Evolutionary conservation across 495 filamentous ascomycete genomes (phyloP).

Genomic region (Penicillium waksmanii): DNA sequence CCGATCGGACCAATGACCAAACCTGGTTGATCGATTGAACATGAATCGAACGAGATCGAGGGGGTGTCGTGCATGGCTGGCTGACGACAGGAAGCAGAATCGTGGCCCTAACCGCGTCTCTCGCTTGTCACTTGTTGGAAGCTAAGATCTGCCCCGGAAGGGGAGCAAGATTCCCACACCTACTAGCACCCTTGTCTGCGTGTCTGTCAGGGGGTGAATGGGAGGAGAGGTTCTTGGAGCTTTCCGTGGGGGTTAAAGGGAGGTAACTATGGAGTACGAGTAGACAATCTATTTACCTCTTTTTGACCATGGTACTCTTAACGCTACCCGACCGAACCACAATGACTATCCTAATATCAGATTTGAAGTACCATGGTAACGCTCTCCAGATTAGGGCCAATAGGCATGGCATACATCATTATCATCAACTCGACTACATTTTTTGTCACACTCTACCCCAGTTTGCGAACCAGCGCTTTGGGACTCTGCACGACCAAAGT

Average conservation of each 20-base stretch:
- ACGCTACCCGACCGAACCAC: conserved; percentile 4
- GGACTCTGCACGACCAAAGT: conserved; percentile 12
- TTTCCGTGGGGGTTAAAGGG: background rate
- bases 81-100: conserved; percentile 27
- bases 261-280: no score
- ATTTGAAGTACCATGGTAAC: background rate
- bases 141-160: conserved; percentile 29
- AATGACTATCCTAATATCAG: conserved; percentile 1
- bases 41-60: conserved; percentile 25
- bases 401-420: background rate
- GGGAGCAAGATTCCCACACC: background rate
- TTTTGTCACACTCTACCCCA: conserved; percentile 2
- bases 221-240: background rate
- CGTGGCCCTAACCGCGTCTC: conserved; percentile 27
- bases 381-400: background rate
- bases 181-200: conserved; percentile 2
- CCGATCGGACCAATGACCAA: conserved; percentile 28
- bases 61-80: conserved; percentile 40
- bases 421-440: background rate
- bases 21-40: conserved; percentile 17
- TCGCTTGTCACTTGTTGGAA: conserved; percentile 30
- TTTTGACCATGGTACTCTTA: conserved; percentile 1
- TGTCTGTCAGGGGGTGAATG: conserved; percentile 6
- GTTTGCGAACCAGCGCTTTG: conserved; percentile 21
- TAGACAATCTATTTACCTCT: no score